phyloP scores from a whole-genome alignment of 2,329 filamentous ascomycete genomes.

The Alternaria conjuncta region DNA sequence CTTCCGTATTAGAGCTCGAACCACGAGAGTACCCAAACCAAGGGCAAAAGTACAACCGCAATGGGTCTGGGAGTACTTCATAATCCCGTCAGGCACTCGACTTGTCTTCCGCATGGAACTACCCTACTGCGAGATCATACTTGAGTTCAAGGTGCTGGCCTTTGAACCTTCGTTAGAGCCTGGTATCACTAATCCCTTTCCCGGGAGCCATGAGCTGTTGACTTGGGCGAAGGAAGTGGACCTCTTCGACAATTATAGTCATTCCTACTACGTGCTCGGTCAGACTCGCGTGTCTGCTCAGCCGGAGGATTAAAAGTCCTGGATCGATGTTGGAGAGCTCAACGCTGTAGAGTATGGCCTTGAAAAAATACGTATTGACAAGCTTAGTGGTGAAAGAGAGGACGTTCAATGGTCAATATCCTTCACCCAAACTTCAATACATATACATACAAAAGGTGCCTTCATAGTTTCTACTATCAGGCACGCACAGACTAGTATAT shows the following conservation, averaged over 20 bases:
- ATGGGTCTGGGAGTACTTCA: background rate
- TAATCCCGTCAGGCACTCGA: background rate
- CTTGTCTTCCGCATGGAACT: background rate
- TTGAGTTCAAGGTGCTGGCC: background rate
- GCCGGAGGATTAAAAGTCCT: background rate
- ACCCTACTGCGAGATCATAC: background rate
- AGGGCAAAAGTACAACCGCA: background rate
- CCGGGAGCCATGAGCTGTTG: background rate
- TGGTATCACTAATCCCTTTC: background rate
- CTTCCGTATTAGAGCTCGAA: background rate
- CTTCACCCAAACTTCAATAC: too few species aligned
- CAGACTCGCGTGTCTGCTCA: background rate
- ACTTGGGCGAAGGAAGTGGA: background rate
- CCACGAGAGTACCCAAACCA: fast-evolving
- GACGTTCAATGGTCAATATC: background rate
- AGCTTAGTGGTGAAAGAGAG: background rate
- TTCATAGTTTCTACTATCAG: too few species aligned
- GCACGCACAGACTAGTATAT: too few species aligned
- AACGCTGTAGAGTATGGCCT: background rate
- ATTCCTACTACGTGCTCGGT: background rate
- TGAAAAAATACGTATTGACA: background rate
- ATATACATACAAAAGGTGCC: too few species aligned
- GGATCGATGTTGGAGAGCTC: background rate
- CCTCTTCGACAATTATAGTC: background rate
- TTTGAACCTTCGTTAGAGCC: background rate